Percentiles rank a stretch among this genome's conserved stretches.
phyloP scores from a whole-genome alignment of 2,329 filamentous ascomycete species.

The Ophiocordyceps camponoti-rufipedis region DNA sequence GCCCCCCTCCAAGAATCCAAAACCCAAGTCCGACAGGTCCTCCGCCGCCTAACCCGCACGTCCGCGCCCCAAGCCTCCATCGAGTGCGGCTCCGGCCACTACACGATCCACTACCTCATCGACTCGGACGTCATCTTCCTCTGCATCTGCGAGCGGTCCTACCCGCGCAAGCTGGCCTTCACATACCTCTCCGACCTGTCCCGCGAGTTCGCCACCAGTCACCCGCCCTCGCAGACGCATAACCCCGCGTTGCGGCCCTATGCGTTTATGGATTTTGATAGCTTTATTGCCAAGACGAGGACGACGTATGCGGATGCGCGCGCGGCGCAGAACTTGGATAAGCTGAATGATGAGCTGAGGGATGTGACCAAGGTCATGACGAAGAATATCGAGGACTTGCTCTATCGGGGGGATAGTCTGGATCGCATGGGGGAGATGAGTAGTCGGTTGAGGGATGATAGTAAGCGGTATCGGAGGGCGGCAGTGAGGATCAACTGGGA shows the following conservation, averaged over 20 bases:
- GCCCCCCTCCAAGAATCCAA: slow-evolving; percentile 69
- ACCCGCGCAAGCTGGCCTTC: slow-evolving; percentile 95
- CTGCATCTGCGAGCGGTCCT: slow-evolving; percentile 81
- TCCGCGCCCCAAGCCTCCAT: slow-evolving; percentile 84
- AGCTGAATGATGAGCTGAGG: slow-evolving; percentile 89
- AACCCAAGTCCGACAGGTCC: slow-evolving; percentile 73
- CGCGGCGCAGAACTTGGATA: slow-evolving; percentile 81
- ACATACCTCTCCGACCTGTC: slow-evolving; percentile 91
- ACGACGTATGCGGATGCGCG: slow-evolving; percentile 86
- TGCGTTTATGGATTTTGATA: slow-evolving; percentile 96
- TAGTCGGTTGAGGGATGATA: slow-evolving; percentile 72
- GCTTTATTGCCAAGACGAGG: slow-evolving; percentile 84
- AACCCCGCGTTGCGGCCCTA: slow-evolving; percentile 68
- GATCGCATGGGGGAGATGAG: slow-evolving; percentile 97
- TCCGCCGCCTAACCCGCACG: slow-evolving; percentile 74
- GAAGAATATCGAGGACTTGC: slow-evolving; percentile 95
- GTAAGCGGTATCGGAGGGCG: slow-evolving; percentile 81
- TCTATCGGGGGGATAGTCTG: slow-evolving; percentile 85
- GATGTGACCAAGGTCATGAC: slow-evolving; percentile 99
- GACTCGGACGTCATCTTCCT: slow-evolving; percentile 72
- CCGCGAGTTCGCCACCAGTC: slow-evolving; percentile 77
- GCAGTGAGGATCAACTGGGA: slow-evolving; percentile 98
- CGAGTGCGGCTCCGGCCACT: slow-evolving; percentile 61
- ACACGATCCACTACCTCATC: slow-evolving; percentile 83
- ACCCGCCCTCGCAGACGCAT: slow-evolving; percentile 56